A percentile compares a stretch with the other conserved stretches of the same genome.
Conservation (phyloP, 495 filamentous ascomycete genomes). For the Glarea lozoyensis region DNA sequence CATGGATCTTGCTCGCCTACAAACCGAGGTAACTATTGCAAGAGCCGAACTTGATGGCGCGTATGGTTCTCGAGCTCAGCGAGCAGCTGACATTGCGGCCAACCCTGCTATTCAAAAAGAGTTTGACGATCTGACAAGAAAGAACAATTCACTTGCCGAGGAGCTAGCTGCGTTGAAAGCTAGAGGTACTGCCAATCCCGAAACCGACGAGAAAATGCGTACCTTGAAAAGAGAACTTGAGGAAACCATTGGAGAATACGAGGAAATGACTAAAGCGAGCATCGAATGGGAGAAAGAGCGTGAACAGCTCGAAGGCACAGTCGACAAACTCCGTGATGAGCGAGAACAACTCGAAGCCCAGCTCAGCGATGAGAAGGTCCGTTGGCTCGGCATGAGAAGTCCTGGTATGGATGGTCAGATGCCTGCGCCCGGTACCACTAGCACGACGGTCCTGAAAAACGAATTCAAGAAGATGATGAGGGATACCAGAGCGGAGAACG, state of each 20-base stretch:
- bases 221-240: constrained; percentile 50
- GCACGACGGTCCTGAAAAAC: constrained; percentile 64
- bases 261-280: constrained; percentile 75
- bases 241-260: constrained; percentile 76
- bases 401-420: constrained; percentile 33
- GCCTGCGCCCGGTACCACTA: constrained; percentile 39
- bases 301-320: constrained; percentile 62
- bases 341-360: constrained; percentile 58
- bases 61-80: constrained; percentile 69
- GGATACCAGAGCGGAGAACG: constrained; percentile 63
- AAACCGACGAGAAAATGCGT: constrained; percentile 50
- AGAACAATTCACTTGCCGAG: constrained; percentile 48
- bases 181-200: constrained; percentile 37
- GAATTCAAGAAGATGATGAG: constrained; percentile 92
- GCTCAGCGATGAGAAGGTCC: constrained; percentile 62
- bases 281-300: constrained; percentile 84
- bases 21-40: constrained; percentile 85
- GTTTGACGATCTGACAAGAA: constrained; percentile 51
- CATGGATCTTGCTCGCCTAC: constrained; percentile 72
- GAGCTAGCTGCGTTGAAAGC: constrained; percentile 48
- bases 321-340: constrained; percentile 62
- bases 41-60: constrained; percentile 93
- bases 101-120: constrained; percentile 58
- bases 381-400: constrained; percentile 52
- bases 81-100: constrained; percentile 65